Conservation (phyloP, 441 rosid species). For the Francoa sonchifolia region DNA sequence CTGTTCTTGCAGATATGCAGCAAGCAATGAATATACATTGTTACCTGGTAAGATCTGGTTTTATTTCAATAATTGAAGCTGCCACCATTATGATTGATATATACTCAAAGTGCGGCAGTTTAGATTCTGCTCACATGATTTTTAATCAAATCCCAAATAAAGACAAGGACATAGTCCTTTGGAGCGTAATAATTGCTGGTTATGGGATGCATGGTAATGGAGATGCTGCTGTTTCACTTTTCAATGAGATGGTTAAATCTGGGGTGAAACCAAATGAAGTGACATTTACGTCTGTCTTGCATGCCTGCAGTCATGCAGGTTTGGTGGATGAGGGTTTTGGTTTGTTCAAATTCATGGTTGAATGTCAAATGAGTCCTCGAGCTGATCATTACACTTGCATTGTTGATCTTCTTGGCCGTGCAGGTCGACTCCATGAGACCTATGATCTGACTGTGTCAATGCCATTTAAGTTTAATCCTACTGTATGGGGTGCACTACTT, state of each 20-base stretch:
- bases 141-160: slow-evolving; percentile 31
- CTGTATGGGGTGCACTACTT: slow-evolving; percentile 55
- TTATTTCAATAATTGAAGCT: slow-evolving; percentile 26
- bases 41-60: slow-evolving; percentile 38
- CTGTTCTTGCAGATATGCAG: slow-evolving; percentile 34
- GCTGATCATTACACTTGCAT: slow-evolving; percentile 43
- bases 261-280: slow-evolving; percentile 47
- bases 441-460: slow-evolving; percentile 31
- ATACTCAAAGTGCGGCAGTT: slow-evolving; percentile 43
- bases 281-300: slow-evolving; percentile 43
- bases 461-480: slow-evolving; percentile 33
- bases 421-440: slow-evolving; percentile 45
- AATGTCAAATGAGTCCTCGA: slow-evolving; percentile 17
- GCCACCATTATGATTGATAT: slow-evolving; percentile 38
- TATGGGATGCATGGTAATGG: slow-evolving; percentile 54
- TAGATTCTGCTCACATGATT: slow-evolving; percentile 38
- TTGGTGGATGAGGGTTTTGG: slow-evolving; percentile 46
- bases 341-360: slow-evolving; percentile 34
- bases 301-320: slow-evolving; percentile 55
- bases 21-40: slow-evolving; percentile 42
- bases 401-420: slow-evolving; percentile 46
- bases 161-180: slow-evolving; percentile 38
- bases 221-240: slow-evolving; percentile 29
- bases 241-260: slow-evolving; percentile 45
- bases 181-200: slow-evolving; percentile 50